Conservation (phyloP, 306 rosid species). For the Cicer chorassanicum region DNA sequence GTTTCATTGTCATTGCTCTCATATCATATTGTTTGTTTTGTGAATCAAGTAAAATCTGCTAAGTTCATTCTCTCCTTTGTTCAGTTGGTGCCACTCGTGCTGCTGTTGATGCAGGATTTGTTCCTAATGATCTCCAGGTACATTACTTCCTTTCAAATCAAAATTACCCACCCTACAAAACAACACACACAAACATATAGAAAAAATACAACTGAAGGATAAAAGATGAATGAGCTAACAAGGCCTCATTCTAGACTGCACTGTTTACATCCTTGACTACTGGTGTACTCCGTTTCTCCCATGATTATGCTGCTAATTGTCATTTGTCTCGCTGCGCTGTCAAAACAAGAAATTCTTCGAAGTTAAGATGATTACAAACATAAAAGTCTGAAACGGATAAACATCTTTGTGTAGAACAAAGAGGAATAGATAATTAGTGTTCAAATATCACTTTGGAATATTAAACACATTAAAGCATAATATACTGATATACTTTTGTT, state of each 20-base stretch:
- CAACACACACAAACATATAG: neutral
- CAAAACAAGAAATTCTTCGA: no score
- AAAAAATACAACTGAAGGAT: conserved; percentile 29
- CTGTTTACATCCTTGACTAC: conserved; percentile 31
- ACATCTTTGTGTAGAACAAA: neutral
- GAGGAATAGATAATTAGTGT: neutral
- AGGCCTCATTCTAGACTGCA: conserved; percentile 25
- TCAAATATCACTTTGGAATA: neutral
- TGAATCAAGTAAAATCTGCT: conserved; percentile 37
- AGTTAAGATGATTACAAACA: no score
- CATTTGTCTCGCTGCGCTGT: neutral
- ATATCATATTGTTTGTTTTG: conserved; percentile 18
- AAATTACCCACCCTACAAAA: conserved; percentile 5
- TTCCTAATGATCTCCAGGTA: conserved; percentile 95
- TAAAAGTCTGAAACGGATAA: no score
- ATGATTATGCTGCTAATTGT: conserved; percentile 18
- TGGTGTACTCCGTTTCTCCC: conserved; percentile 3
- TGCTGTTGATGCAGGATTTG: conserved; percentile 97
- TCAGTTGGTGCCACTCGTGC: conserved; percentile 96
- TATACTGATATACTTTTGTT: neutral
- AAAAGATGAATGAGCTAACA: neutral
- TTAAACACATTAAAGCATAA: conserved; percentile 17
- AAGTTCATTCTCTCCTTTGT: conserved; percentile 47
- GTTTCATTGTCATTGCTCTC: conserved; percentile 17
- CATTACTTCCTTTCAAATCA: conserved; percentile 32